phyloP scores from a whole-genome alignment of 1,284 basidiomycete genomes.

The Wallemia hederae region DNA sequence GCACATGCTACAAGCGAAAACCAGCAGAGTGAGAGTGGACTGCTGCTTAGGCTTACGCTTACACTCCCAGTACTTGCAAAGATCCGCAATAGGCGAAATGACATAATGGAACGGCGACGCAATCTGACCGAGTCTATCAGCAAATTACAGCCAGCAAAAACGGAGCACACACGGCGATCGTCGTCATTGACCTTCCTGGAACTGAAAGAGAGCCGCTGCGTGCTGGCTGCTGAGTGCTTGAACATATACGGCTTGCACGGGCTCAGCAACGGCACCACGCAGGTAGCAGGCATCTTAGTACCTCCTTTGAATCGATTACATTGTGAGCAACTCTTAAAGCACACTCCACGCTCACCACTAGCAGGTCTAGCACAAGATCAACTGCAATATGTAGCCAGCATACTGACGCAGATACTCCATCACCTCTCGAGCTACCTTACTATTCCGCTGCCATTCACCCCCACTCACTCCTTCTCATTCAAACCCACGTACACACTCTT shows the following conservation, averaged over 20 bases:
- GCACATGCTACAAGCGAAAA: neutral
- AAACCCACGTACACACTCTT: neutral
- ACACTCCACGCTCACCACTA: no score
- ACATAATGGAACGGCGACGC: neutral
- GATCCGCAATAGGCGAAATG: neutral
- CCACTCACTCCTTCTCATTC: neutral
- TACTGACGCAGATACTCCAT: neutral
- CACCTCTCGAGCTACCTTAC: neutral
- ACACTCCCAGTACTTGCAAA: neutral
- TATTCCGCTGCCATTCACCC: neutral
- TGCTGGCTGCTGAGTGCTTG: neutral
- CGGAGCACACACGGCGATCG: neutral
- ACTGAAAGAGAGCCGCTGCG: neutral
- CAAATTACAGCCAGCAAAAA: no score
- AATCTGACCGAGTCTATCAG: neutral
- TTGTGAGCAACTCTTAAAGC: neutral
- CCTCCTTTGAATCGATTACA: neutral
- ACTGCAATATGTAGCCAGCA: neutral
- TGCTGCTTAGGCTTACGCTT: neutral
- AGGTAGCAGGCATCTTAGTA: neutral
- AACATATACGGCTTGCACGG: neutral
- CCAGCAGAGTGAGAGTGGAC: neutral
- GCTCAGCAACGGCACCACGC: neutral
- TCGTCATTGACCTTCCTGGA: neutral
- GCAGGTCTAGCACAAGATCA: neutral